phyloP scores from a whole-genome alignment of 2,329 filamentous ascomycete genomes.

The Beauveria brongniartii region DNA sequence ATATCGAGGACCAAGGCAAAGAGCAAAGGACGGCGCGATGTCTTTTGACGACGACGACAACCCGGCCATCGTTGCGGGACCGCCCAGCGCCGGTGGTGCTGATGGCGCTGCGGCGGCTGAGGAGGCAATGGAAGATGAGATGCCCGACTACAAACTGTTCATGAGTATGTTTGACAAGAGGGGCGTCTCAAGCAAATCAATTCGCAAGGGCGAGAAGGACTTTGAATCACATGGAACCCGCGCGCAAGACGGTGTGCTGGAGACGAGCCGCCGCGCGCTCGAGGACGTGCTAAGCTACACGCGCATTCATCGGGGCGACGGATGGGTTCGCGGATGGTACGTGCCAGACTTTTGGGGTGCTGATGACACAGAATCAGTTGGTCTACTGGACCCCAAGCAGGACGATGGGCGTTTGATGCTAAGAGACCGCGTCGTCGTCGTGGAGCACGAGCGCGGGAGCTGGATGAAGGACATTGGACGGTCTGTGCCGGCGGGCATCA shows the following conservation, averaged over 20 bases:
- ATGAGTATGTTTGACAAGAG: constrained; percentile 43
- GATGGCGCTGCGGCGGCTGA: constrained; percentile 32
- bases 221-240: constrained; percentile 89
- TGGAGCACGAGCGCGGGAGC: constrained; percentile 66
- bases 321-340: constrained; percentile 63
- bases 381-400: neutral
- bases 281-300: constrained; percentile 76
- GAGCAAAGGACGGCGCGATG: constrained; percentile 20
- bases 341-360: constrained; percentile 52
- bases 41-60: constrained; percentile 38
- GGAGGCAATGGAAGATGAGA: constrained; percentile 65
- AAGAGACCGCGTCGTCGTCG: constrained; percentile 50
- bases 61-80: constrained; percentile 19
- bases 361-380: constrained; percentile 3
- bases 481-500: constrained; percentile 36
- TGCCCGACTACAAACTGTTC: constrained; percentile 78
- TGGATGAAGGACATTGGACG: constrained; percentile 71
- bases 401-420: constrained; percentile 24
- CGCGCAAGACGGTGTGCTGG: constrained; percentile 69
- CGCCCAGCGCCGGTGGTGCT: constrained; percentile 14
- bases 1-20: neutral
- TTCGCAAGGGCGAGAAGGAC: constrained; percentile 92
- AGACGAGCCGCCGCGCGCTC: constrained; percentile 79
- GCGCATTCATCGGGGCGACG: constrained; percentile 61
- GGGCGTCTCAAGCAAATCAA: constrained; percentile 51